Percentiles rank a stretch among this genome's conserved stretches.
phyloP scores from a whole-genome alignment of 768 basidiomycete genomes.

The Trametes punicea region DNA sequence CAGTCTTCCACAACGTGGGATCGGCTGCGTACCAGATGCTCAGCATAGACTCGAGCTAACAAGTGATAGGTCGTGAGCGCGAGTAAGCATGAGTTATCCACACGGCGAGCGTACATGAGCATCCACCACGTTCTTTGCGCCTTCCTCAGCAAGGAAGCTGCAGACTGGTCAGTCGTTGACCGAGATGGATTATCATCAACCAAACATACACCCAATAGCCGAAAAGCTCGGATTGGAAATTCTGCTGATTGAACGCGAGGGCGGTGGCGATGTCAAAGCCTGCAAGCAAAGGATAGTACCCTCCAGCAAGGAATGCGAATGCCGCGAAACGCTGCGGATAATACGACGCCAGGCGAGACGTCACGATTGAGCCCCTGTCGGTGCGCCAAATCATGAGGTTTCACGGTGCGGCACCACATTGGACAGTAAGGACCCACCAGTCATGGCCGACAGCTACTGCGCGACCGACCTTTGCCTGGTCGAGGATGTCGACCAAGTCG shows the following conservation, averaged over 20 bases:
- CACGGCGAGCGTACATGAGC: constrained; percentile 29
- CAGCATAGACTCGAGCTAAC: constrained; percentile 40
- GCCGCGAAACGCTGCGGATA: constrained; percentile 40
- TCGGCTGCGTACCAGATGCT: constrained; percentile 35
- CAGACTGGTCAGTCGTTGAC: neutral
- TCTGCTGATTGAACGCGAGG: constrained; percentile 27
- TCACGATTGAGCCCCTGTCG: constrained; percentile 36
- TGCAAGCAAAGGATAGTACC: constrained; percentile 31
- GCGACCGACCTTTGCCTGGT: constrained; percentile 25
- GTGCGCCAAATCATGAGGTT: neutral
- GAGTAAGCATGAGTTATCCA: neutral
- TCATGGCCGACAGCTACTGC: constrained; percentile 36
- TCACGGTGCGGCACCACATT: neutral
- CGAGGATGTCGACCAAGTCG: constrained; percentile 36
- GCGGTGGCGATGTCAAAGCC: constrained; percentile 29
- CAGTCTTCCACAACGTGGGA: constrained; percentile 34
- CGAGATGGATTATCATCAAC: neutral
- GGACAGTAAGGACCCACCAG: constrained; percentile 25
- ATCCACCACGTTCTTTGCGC: constrained; percentile 33
- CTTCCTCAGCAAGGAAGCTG: constrained; percentile 28
- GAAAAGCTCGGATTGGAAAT: constrained; percentile 36
- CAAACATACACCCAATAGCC: constrained; percentile 39
- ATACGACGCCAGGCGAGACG: constrained; percentile 37
- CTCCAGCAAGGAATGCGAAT: constrained; percentile 35
- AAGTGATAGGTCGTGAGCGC: neutral